Base-by-base conservation (phyloP, 371 early-diverging fungal species). In the Mortierella sp. region DNA sequence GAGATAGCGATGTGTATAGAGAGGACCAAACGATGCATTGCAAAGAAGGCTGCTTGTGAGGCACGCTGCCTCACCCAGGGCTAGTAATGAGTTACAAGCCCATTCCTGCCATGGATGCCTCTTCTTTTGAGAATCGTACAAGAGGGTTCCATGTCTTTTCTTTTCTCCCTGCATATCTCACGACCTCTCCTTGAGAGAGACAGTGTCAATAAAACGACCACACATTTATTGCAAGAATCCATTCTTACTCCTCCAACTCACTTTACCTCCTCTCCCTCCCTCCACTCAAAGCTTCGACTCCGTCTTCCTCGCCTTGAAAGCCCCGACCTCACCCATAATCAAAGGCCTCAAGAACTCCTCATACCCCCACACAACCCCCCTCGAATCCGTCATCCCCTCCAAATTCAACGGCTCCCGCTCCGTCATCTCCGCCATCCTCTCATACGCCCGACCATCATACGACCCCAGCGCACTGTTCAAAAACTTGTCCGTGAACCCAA, bases 381-480 rank as follows among this genome's bases (percentile, higher is more conserved):
- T 72, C 72, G 76, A 85, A 34, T 90, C 89, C 19, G 83, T 89
- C 51, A 91, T 88, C 11, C 61, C 82, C 6, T 43, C 71, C 26
- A 55, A 46, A 80, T 96, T 96, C 51, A 95, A 75, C 6, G 95
- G 96, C 50, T 96, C 95, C 40, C 85, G 78, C 84, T 93, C 91
- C 0, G 94, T 93, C 91, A 92, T 90, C 73, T 89, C 87, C 1
- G 93, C 86, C 82, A 95, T 83, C n/a, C 90, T 87, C 75, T 94
- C 95, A 78, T 97, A 97, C 0, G 93, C 94, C 67, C 90, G 80
- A 31, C 96, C 96, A 44, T 95, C 92, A 10, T 80, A 87, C n/a
- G 90, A 88, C 21, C 95, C 96, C 44, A 96, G 78, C 0, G 95
- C 93, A n/a, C 94, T 93, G 72, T 95, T 92, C 34, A 96, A 86